Percentiles rank a stretch among this genome's conserved stretches.
Conservation (phyloP, 176 grass and related monocot species). For the Oryza australiensis region DNA sequence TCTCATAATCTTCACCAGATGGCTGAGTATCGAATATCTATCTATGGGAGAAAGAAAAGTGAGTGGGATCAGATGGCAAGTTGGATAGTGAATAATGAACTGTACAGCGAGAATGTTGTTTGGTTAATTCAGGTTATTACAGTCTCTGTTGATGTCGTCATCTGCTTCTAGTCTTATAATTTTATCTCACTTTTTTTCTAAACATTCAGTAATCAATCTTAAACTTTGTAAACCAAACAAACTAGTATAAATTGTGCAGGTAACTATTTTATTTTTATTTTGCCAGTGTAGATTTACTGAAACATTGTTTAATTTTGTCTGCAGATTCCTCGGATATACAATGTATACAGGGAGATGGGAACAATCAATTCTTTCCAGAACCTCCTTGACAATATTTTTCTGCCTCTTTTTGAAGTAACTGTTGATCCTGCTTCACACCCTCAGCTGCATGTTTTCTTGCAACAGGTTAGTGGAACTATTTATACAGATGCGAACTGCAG, state of each 20-base stretch:
- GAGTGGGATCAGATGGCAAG: conserved; percentile 98
- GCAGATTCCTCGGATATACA: conserved; percentile 96
- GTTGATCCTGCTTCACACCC: conserved; percentile 90
- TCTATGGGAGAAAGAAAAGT: conserved; percentile 98
- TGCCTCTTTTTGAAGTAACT: conserved; percentile 94
- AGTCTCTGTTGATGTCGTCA: neutral
- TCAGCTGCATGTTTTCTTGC: conserved; percentile 90
- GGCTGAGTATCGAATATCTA: conserved; percentile 92
- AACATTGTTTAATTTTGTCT: conserved; percentile 17
- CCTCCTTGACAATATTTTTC: conserved; percentile 93
- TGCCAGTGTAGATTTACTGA: neutral
- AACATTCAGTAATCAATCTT: neutral
- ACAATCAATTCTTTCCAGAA: conserved; percentile 95
- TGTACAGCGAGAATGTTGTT: conserved; percentile 95
- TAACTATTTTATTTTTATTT: neutral
- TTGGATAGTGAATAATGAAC: conserved; percentile 96
- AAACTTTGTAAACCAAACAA: neutral
- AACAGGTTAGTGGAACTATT: conserved; percentile 62
- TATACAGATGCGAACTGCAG: conserved; percentile 13
- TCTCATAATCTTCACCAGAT: conserved; percentile 54
- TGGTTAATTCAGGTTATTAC: conserved; percentile 92
- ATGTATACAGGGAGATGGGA: conserved; percentile 95
- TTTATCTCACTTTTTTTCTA: neutral
- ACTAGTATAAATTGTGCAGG: neutral
- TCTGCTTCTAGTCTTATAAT: neutral